A percentile compares a stretch with the other conserved stretches of the same genome.
Conservation (phyloP, 1,284 basidiomycete genomes). For the Sanguinoderma infundibulare region DNA sequence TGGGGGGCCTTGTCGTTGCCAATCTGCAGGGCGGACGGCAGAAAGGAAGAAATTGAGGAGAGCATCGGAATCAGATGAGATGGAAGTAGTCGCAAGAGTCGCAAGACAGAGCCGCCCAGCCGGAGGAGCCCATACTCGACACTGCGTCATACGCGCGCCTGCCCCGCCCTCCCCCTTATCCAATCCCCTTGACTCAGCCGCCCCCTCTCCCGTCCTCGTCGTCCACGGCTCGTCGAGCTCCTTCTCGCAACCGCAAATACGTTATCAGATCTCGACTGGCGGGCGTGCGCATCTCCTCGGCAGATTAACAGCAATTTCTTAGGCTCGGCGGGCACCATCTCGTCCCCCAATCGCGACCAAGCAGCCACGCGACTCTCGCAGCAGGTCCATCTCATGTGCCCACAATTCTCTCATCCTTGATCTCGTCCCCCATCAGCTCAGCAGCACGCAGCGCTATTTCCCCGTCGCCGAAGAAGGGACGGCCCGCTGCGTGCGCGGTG, state of each 20-base stretch:
- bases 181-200: conserved; percentile 14
- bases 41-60: conserved; percentile 61
- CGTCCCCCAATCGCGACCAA: not conserved
- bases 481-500: not conserved
- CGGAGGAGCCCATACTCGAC: conserved; percentile 13
- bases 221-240: not conserved
- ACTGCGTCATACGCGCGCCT: conserved; percentile 27
- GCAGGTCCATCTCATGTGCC: not conserved
- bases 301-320: not conserved
- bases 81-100: conserved; percentile 19
- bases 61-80: conserved; percentile 51
- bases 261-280: not conserved
- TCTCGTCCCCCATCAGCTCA: not conserved
- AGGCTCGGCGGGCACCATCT: not conserved
- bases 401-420: not conserved
- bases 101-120: conserved; percentile 13
- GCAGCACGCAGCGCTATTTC: not conserved
- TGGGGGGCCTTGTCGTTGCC: conserved; percentile 31
- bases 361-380: too few relatives aligned
- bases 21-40: conserved; percentile 59
- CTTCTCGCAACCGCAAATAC: too few relatives aligned
- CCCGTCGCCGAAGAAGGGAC: not conserved
- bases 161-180: not conserved
- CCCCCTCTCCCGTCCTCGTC: not conserved
- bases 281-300: not conserved